Evolutionary conservation across 352 stramenopile genomes (phyloP).

Genomic region (Globisporangium cystogenes): DNA sequence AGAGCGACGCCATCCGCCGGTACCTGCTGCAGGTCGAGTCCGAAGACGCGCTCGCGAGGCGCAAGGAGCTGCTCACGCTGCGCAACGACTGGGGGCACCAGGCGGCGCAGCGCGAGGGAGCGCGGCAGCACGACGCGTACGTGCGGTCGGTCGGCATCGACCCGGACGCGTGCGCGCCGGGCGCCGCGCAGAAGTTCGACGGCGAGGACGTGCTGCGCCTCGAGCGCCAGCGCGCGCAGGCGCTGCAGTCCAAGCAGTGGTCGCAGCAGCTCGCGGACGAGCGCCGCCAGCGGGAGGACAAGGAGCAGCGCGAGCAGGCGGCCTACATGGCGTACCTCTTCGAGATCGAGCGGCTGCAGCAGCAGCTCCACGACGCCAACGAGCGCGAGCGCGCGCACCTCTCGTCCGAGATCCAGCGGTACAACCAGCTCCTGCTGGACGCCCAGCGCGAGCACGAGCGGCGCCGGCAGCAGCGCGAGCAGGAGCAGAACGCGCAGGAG

Average conservation of each 20-base stretch:
- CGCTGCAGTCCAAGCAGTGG: constrained; percentile 68
- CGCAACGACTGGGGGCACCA: constrained; percentile 63
- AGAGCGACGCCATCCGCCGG: constrained; percentile 58
- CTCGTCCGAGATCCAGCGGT: constrained; percentile 40
- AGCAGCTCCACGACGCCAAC: constrained; percentile 47
- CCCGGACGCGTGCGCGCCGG: constrained; percentile 39
- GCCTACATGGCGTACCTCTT: constrained; percentile 46
- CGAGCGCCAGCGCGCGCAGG: constrained; percentile 57
- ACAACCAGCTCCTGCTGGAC: constrained; percentile 44
- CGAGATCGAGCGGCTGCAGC: constrained; percentile 49
- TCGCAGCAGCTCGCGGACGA: constrained; percentile 49
- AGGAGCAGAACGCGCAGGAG: constrained; percentile 46
- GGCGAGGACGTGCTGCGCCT: constrained; percentile 53
- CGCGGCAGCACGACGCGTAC: constrained; percentile 21
- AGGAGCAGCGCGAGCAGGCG: constrained; percentile 31
- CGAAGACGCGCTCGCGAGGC: constrained; percentile 52
- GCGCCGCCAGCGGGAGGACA: constrained; percentile 27
- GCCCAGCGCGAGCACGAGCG: constrained; percentile 36
- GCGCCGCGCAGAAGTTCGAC: constrained; percentile 64
- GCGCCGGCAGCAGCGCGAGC: constrained; percentile 28
- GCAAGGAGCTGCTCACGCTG: constrained; percentile 56
- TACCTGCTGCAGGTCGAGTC: constrained; percentile 79
- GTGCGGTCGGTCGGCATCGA: constrained; percentile 39
- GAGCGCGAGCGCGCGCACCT: constrained; percentile 43
- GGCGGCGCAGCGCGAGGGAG: constrained; percentile 18